Evolutionary conservation across 2,329 filamentous ascomycete genomes (phyloP), one percentile per base, ranked within the genome.

Genomic region (Diaporthe sp.): DNA sequence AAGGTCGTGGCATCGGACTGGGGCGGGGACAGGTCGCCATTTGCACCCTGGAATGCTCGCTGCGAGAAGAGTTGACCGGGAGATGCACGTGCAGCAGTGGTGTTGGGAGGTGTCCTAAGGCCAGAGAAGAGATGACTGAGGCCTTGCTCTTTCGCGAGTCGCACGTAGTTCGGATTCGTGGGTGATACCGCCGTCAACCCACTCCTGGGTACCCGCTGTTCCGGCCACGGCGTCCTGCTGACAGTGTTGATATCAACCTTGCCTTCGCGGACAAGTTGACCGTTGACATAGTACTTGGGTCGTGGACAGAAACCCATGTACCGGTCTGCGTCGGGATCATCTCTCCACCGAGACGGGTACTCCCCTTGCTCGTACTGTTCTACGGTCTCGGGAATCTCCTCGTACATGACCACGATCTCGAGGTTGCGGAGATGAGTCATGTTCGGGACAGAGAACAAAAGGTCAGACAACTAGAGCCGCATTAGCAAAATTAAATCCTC

Each of bases 261-360:
- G 37, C 88, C 86, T 78, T 92, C 90, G 47, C 84, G 84, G 15
- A 90, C 83, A 42, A 91, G 79, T 12, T 82, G 77, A 42, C 91
- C 91, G 78, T 92, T 88, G 77, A 91, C 77, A 77, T 88, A 93
- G 78, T 90, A 88, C 79, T 89, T 91, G 77, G 85, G 86, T 74
- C 88, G 84, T 1, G 91, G 91, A 6, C 88, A 88, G 78, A 90
- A 91, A 4, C 85, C 85, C 56, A 86, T 83, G 73, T 85, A 87
- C n/a, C 85, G 86, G 71, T 85, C 84, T 0, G 85, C 85, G 73
- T 88, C 88, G 2, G 90, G 89, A 77, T 93, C 91, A 71, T 85
- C 83, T 79, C 87, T 91, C 89, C 89, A 93, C 79, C 91, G 92
- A 71, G 84, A 83, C 4, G 84, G 82, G 9, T 83, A 79, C 58